Conservation (phyloP, 495 filamentous ascomycete species). For the Hypoxylon trugodes region DNA sequence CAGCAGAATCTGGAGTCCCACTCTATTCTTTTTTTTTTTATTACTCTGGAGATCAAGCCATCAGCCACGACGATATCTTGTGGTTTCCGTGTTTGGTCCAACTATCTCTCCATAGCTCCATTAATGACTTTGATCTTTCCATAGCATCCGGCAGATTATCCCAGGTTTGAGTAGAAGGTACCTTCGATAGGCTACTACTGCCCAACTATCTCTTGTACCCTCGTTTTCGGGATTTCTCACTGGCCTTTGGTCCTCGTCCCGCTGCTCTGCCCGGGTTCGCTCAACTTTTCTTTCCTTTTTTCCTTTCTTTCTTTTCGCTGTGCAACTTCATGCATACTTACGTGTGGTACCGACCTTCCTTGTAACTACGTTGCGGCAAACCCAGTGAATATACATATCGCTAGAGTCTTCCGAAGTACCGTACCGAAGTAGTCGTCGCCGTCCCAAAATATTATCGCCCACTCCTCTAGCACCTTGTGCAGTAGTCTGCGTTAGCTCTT, state of each 20-base stretch:
- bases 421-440: slow-evolving; percentile 13
- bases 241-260: slow-evolving; percentile 6
- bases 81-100: slow-evolving; percentile 7
- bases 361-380: slow-evolving; percentile 15
- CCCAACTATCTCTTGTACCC: background rate
- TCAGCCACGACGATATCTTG: slow-evolving; percentile 36
- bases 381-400: slow-evolving; percentile 1
- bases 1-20: slow-evolving; percentile 11
- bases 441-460: slow-evolving; percentile 26
- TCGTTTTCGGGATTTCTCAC: slow-evolving; percentile 10
- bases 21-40: no score
- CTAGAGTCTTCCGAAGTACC: slow-evolving; percentile 16
- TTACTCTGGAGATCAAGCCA: slow-evolving; percentile 29
- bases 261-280: background rate
- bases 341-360: slow-evolving; percentile 9
- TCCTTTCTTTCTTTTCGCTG: slow-evolving; percentile 1
- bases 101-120: slow-evolving; percentile 9
- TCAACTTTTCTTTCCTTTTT: slow-evolving; percentile 1
- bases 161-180: background rate
- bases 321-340: no score
- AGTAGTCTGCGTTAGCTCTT: slow-evolving; percentile 38
- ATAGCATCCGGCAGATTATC: slow-evolving; percentile 16
- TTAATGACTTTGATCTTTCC: slow-evolving; percentile 9
- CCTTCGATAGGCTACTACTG: slow-evolving; percentile 15
- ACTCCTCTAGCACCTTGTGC: slow-evolving; percentile 29